Evolutionary conservation across 225 moss, liverwort and hornwort species (phyloP).

Genomic region (Anthoceros angustus): DNA sequence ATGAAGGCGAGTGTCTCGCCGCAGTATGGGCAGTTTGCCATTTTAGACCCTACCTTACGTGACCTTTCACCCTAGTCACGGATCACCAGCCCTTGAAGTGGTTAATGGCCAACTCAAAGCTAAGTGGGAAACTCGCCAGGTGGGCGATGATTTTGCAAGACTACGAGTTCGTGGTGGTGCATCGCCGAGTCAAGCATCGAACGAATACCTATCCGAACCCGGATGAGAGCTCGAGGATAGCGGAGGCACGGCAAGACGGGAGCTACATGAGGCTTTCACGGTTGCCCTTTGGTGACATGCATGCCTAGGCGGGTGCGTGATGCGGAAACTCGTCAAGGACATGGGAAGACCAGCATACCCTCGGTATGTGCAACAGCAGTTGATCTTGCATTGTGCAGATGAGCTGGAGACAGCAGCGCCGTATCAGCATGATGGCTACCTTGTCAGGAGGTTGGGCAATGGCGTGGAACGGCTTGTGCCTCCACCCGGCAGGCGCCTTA

Average conservation of each 20-base stretch:
- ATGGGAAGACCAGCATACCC: too few species aligned
- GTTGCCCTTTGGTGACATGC: too few species aligned
- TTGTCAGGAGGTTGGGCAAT: constrained; percentile 5
- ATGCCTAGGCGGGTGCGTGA: too few species aligned
- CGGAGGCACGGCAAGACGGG: neutral
- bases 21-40: neutral
- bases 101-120: constrained; percentile 8
- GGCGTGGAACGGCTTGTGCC: constrained; percentile 9
- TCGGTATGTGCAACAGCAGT: too few species aligned
- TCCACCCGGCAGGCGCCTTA: neutral
- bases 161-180: constrained; percentile 6
- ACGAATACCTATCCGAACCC: neutral
- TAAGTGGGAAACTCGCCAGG: too few species aligned
- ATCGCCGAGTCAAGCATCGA: neutral
- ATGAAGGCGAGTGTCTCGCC: constrained; percentile 7
- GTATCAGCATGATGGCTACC: neutral
- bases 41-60: neutral
- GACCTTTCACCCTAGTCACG: constrained; percentile 2
- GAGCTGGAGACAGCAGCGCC: too few species aligned
- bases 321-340: too few species aligned
- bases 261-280: neutral
- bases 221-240: neutral
- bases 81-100: neutral
- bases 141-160: too few species aligned
- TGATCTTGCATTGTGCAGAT: too few species aligned